Base-by-base conservation (phyloP, 805 yeast species). In the Candida stauntonica region DNA sequence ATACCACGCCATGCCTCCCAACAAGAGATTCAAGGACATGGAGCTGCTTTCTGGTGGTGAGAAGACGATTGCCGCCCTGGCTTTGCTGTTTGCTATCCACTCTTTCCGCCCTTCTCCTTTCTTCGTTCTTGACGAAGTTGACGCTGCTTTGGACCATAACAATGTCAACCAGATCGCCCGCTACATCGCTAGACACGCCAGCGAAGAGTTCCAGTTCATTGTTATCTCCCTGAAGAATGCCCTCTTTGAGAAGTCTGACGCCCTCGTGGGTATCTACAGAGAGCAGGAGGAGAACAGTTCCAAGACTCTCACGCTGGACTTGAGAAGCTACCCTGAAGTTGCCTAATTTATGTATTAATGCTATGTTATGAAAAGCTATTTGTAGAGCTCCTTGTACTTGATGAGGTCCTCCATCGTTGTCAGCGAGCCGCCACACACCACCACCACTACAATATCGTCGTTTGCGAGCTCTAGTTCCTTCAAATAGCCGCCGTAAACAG, bases 91-190 rank as follows among this genome's bases (percentile, higher is more conserved):
- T 64, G 89, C 98, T 0, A 78, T 89, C 29, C 97, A 93, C 58
- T 80, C 94, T 0, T 84, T 67, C 62, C 91, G 81, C 36, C 97
- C 97, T 3, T 82, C 96, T 1, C 99, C 99, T 23, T 93, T 93
- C 58, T 91, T 93, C 57, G 95, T 93, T 0, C 66, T 93, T 30
- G 99, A 93, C 60, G 99, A 93, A 62, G 88, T 93, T n/a, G 99
- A 93, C 64, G 98, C 99, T 0, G 98, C 98, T 0, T 72, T 93
- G 42, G 99, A 93, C 61, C 81, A 85, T 43, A 78, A 86, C 17
- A 93, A 93, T 54, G 96, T 93, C 17, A 77, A 76, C 38, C 77
- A 78, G 53, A 80, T 93, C 41, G 96, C 96, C n/a, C 79, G 77
- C 42, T 93, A 89, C 57, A 86, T 93, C 44, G 72, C 72, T 35